phyloP scores from a whole-genome alignment of 2,329 filamentous ascomycete genomes.

The Aspergillus aculeatinus region DNA sequence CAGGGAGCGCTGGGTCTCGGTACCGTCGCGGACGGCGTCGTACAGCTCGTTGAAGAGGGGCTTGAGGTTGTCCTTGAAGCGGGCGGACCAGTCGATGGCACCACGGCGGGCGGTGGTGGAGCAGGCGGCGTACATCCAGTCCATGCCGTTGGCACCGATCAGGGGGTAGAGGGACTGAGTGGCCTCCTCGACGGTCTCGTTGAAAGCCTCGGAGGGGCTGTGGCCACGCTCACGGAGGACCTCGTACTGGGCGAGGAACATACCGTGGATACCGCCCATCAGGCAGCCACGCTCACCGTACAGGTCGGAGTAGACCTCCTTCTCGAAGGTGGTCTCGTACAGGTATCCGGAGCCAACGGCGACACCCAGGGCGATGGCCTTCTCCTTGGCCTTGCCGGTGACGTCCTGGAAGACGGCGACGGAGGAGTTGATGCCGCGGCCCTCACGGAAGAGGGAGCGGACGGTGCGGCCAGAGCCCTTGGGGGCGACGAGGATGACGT shows the following conservation, averaged over 20 bases:
- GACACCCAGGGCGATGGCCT: slow-evolving; percentile 93
- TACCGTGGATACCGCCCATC: slow-evolving; percentile 99
- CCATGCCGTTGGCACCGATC: slow-evolving; percentile 97
- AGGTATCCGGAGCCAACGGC: slow-evolving; percentile 97
- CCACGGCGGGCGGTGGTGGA: slow-evolving; percentile 97
- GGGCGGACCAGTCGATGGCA: slow-evolving; percentile 96
- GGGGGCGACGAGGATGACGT: slow-evolving; percentile 98
- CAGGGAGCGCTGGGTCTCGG: slow-evolving; percentile 92
- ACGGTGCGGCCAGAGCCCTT: slow-evolving; percentile 99
- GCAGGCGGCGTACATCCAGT: slow-evolving; percentile 99
- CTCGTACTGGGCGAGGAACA: slow-evolving; percentile 99
- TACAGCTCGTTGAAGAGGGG: slow-evolving; percentile 98
- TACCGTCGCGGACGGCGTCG: slow-evolving; percentile 84
- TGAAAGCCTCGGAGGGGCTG: slow-evolving; percentile 97
- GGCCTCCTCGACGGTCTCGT: slow-evolving; percentile 99
- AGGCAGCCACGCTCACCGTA: slow-evolving; percentile 99
- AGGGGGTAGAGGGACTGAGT: slow-evolving; percentile 97
- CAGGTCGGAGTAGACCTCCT: slow-evolving; percentile 99
- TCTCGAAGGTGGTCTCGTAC: slow-evolving; percentile 99
- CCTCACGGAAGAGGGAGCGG: slow-evolving; percentile 97
- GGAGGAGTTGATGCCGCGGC: slow-evolving; percentile 99
- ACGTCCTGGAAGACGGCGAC: slow-evolving; percentile 98
- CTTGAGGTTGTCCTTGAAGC: slow-evolving; percentile 98
- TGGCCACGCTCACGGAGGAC: slow-evolving; percentile 98
- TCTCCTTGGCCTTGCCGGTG: slow-evolving; percentile 96